Base-by-base conservation (phyloP, 345 rosid species). In the Nasturtium officinale region DNA sequence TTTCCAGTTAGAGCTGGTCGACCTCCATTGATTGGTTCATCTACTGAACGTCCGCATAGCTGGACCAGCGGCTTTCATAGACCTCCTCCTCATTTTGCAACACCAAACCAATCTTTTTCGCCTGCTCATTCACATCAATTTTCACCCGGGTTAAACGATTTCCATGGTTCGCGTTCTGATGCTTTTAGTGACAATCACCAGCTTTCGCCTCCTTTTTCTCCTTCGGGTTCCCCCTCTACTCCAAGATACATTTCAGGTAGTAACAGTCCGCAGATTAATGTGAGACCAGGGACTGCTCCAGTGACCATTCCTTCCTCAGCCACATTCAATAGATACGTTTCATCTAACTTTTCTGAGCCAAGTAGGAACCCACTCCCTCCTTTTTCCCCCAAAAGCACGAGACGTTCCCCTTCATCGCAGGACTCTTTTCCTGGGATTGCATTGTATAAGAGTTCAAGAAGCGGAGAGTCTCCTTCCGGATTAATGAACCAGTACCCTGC, bases 31-130 rank as follows among this genome's bases (percentile, higher is more conserved):
- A 63, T 82, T 33, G 46, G 79, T 62, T 90, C 96, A 76, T 68
- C 73, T 64, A 83, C 71, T 38, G 86, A 86, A 52, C 88, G 90
- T 32, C 98, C 96, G 0, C 93, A 90, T 77, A 92, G 96, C 83
- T 92, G 96, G 98, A 83, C 93, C n/a, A 87, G 96, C 67, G 96
- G 96, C 40, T 88, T 88, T 78, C 91, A 90, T 69, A 42, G 80
- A 43, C 80, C 80, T 28, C 77, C 72, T 6, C 70, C 59, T 72
- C 87, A 81, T 50, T 80, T 38, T 7, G 17, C 59, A 58, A 43
- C 79, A 37, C 78, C 73, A 13, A 89, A 57, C 79, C 91, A 83
- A 33, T 74, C 81, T 1, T 51, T 78, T 61, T 88, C 92, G 8
- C 91, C 94, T 61, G 79, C 79, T 79, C 79, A 79, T 26, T 64